Evolutionary conservation across 2,329 filamentous ascomycete species (phyloP).

Genomic region (Paecilomyces sp.): DNA sequence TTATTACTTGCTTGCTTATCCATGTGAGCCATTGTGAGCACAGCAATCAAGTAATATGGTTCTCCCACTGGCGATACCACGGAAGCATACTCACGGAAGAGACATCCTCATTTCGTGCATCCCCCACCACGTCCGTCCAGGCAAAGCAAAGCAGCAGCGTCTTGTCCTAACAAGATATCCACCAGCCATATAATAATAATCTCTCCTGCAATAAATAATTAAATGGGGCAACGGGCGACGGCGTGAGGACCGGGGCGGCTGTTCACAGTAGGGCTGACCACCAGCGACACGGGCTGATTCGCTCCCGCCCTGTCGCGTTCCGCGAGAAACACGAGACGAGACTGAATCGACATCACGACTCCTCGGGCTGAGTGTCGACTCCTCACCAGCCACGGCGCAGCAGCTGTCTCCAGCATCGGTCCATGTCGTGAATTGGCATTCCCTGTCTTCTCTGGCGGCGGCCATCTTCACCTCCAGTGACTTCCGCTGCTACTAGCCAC

Average conservation of each 20-base stretch:
- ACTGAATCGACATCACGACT: constrained; percentile 16
- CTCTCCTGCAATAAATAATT: no score
- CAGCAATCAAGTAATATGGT: neutral
- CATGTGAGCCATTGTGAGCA: no score
- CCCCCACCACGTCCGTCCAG: neutral
- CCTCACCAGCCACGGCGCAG: neutral
- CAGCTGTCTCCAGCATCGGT: neutral
- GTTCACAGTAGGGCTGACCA: neutral
- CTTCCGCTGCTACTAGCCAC: neutral
- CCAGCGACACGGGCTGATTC: constrained; percentile 1
- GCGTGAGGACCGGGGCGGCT: neutral
- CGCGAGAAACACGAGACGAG: constrained; percentile 9
- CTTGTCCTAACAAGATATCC: neutral
- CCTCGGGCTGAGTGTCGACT: neutral
- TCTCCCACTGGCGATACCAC: neutral
- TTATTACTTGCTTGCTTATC: no score
- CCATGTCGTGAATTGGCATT: neutral
- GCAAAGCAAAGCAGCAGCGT: neutral
- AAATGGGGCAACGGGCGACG: neutral
- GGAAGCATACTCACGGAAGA: neutral
- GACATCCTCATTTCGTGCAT: neutral
- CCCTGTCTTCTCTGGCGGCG: neutral
- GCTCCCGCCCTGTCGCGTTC: constrained; percentile 10
- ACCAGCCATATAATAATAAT: neutral
- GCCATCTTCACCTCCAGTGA: neutral